Evolutionary conservation across 1,284 basidiomycete genomes (phyloP).

Genomic region (Malassezia dermatis): DNA sequence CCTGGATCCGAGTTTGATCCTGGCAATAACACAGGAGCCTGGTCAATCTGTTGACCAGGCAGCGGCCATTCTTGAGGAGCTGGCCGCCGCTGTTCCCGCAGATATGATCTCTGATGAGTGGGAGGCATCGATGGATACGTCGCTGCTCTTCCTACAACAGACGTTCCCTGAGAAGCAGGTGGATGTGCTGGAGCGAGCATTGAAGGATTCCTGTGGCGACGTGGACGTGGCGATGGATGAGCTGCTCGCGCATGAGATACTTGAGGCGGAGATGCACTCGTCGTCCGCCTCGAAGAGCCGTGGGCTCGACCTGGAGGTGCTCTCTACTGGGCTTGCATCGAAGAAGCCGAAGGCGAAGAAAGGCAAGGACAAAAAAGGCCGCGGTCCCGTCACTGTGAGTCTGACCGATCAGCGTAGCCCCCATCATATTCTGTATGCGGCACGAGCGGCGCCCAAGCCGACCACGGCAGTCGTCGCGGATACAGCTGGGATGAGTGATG

Average conservation of each 20-base stretch:
- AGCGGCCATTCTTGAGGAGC: background rate
- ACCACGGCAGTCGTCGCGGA: conserved; percentile 4
- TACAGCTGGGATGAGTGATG: conserved; percentile 19
- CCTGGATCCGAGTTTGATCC: conserved; percentile 12
- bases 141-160: conserved; percentile 21
- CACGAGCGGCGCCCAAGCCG: conserved; percentile 19
- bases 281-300: background rate
- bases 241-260: conserved; percentile 29
- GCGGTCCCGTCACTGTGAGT: conserved; percentile 21
- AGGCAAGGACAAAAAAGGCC: background rate
- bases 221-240: conserved; percentile 31
- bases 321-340: conserved; percentile 14
- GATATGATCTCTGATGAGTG: background rate
- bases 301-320: conserved; percentile 27
- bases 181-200: background rate
- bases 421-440: conserved; percentile 11
- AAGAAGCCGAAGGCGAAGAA: conserved; percentile 2
- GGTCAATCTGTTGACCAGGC: background rate
- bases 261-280: conserved; percentile 18
- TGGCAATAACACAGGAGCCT: conserved; percentile 7
- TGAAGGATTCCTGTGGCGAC: conserved; percentile 22
- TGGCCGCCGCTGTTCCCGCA: conserved; percentile 3
- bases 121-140: background rate
- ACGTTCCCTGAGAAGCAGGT: conserved; percentile 9
- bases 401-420: conserved; percentile 31